phyloP scores from a whole-genome alignment of 176 grass and related monocot species.

The Alloteropsis semialata region DNA sequence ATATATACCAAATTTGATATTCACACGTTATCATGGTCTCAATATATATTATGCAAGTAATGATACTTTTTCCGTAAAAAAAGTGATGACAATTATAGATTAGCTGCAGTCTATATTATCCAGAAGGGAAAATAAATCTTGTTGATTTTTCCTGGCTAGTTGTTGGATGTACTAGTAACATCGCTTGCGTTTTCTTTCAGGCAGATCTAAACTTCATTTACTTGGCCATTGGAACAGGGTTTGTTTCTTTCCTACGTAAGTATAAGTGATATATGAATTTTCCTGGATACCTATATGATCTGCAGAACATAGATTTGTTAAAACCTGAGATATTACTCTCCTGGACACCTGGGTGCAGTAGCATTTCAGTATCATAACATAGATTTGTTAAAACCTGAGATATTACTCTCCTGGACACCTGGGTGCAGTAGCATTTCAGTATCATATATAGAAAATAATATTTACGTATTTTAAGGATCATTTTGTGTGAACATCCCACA shows the following conservation, averaged over 20 bases:
- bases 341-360: not conserved
- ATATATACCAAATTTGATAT: not conserved
- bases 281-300: not conserved
- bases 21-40: not conserved
- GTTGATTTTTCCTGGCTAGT: not conserved
- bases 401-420: not conserved
- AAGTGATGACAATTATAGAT: not conserved
- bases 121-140: not conserved
- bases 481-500: not conserved
- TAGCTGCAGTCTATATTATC: not conserved
- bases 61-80: not conserved
- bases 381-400: not conserved
- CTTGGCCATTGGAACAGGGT: constrained; percentile 36
- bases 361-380: constrained; percentile 17
- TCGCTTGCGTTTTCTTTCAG: constrained; percentile 33
- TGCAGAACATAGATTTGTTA: not conserved
- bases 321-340: not conserved
- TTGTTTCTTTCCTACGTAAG: constrained; percentile 40
- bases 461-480: not conserved
- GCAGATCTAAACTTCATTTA: constrained; percentile 43
- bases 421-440: not conserved
- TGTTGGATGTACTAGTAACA: not conserved
- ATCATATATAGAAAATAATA: not conserved
- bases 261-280: not conserved
- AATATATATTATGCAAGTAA: not conserved